Percentiles rank a stretch among this genome's conserved stretches.
These are phyloP conservation scores for Arctium lappa DNA, from an alignment of 129 eudicot genomes.

Conservation along the genomic window DNA sequence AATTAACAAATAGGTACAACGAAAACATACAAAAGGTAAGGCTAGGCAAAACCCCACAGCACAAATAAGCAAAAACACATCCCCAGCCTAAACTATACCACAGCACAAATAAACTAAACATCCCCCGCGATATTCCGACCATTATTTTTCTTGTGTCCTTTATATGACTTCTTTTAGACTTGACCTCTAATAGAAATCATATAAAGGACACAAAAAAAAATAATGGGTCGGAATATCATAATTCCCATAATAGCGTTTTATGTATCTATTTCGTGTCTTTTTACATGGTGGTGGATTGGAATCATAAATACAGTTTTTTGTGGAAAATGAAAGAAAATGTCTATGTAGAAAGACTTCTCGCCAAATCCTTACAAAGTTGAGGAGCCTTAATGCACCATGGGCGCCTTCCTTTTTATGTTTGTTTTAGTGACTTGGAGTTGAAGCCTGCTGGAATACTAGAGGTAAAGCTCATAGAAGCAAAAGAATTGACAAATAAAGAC, in stretches of 20 bases:
- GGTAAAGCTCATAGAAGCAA: conserved; percentile 90
- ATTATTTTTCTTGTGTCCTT: too few relatives aligned
- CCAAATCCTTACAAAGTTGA: not conserved
- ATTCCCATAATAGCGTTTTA: not conserved
- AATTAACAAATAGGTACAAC: too few relatives aligned
- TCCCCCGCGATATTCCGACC: too few relatives aligned
- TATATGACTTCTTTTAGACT: too few relatives aligned
- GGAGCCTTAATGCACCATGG: too few relatives aligned
- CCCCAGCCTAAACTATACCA: too few relatives aligned
- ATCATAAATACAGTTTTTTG: not conserved
- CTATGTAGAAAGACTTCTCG: not conserved
- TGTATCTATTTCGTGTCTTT: not conserved
- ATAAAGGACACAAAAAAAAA: too few relatives aligned
- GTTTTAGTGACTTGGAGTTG: conserved; percentile 65
- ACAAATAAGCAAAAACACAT: too few relatives aligned
- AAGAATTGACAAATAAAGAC: conserved; percentile 81
- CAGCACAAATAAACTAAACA: too few relatives aligned
- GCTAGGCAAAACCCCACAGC: too few relatives aligned
- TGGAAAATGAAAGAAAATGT: not conserved
- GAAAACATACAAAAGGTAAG: too few relatives aligned
- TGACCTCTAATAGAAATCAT: too few relatives aligned
- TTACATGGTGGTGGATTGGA: not conserved
- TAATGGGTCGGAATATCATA: not conserved
- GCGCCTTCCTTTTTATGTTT: not conserved
- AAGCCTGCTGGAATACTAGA: conserved; percentile 80